A percentile compares a stretch with the other conserved stretches of the same genome.
Evolutionary conservation across 2,329 filamentous ascomycete species (phyloP).

Genomic region (Neopestalotiopsis sp.): DNA sequence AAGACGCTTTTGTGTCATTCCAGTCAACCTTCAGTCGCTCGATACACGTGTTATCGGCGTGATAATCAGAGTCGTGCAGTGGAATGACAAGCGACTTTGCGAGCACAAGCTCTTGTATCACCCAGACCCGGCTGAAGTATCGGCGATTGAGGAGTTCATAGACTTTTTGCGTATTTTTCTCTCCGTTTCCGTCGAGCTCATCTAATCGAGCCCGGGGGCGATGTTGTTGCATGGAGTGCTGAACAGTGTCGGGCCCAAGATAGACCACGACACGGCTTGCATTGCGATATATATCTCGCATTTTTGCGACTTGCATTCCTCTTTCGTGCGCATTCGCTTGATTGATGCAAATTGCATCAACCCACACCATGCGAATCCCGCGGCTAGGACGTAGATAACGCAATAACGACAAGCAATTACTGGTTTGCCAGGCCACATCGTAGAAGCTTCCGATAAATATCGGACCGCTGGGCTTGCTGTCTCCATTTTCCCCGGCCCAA

Average conservation of each 20-base stretch:
- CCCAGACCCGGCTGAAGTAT: conserved; percentile 6
- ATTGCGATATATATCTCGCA: neutral
- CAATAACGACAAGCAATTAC: neutral
- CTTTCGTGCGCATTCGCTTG: neutral
- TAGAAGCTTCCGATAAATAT: neutral
- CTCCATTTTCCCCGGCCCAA: neutral
- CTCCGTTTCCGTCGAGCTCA: neutral
- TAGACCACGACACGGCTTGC: neutral
- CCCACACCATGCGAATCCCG: neutral
- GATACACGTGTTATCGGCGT: neutral
- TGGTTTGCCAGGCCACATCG: conserved; percentile 2
- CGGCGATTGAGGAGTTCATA: neutral
- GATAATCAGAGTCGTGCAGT: neutral
- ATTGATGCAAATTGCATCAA: conserved; percentile 5
- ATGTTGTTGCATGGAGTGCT: neutral
- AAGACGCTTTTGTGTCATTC: neutral
- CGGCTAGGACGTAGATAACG: neutral
- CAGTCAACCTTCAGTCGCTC: neutral
- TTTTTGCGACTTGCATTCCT: neutral
- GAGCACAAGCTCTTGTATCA: neutral
- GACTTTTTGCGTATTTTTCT: neutral
- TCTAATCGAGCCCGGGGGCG: neutral
- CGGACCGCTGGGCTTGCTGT: neutral
- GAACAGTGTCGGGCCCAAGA: neutral
- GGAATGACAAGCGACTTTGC: neutral